Evolutionary conservation across 2,329 filamentous ascomycete species (phyloP), one percentile per base, ranked within the genome.

Genomic region (Dactylellina parvicollis): DNA sequence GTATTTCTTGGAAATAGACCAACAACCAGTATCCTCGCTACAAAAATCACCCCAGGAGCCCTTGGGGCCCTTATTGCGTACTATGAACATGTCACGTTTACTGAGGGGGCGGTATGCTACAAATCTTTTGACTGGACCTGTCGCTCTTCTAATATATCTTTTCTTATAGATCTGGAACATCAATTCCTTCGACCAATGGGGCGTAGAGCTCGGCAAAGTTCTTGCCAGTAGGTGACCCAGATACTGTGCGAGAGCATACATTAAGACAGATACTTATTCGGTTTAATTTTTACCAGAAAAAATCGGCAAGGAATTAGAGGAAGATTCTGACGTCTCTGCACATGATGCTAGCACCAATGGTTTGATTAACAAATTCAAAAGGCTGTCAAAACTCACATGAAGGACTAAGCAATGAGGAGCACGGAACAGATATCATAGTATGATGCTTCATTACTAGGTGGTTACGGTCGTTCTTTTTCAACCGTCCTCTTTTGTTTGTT

Each of bases 141-240:
- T 40, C 18, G 8, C 9, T 7, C 9, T 24, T 16, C 56, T 74
- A 57, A 69, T 34, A 28, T 28, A 44, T 24, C 8, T 14, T 28
- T 32, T 10, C 28, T 38, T 22, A 12, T 49, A 73, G 69, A 73
- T 99, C 81, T 99, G 95, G 95, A 96, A 98, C 84, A 96, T 99
- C 86, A 99, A 99, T 88, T 92, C 90, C 80, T 99, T 98, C 80
- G 95, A 99, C 84, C 95, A 99, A 86, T 99, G 95, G 95, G 95
- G 95, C 83, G 95, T 99, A 46, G 95, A 99, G 86, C 85, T 99
- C 75, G 95, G 95, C 82, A 99, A 99, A 89, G 89, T 90, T 40
- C 85, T 99, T 77, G 95, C 95, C 75, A 98, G 94, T 89, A 93
- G 92, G 77, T 74, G 30, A 32, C n/a, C 5, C 10, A 2, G 10